Conservation (phyloP, 768 basidiomycete species). For the Naganishia onofrii region DNA sequence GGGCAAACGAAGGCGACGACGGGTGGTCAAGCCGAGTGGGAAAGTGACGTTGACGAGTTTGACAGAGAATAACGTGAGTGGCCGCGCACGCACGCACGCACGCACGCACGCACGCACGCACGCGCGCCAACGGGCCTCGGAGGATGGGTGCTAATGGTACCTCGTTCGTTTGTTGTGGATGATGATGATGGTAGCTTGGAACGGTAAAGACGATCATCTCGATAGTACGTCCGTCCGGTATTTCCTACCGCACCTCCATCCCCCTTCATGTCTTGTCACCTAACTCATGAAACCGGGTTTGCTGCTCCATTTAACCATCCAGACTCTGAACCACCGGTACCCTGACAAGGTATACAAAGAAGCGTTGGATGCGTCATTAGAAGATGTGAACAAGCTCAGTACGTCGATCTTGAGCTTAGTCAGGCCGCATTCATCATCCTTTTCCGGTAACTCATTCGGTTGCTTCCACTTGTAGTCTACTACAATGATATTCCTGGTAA, state of each 20-base stretch:
- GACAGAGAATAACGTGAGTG: slow-evolving; percentile 50
- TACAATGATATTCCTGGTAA: slow-evolving; percentile 48
- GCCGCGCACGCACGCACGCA: too few species aligned
- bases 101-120: too few species aligned
- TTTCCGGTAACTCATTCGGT: neutral
- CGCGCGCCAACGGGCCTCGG: too few species aligned
- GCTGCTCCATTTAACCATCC: too few species aligned
- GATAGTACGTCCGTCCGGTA: slow-evolving; percentile 36
- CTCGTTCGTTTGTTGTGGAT: too few species aligned
- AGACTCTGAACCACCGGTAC: slow-evolving; percentile 32
- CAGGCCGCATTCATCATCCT: too few species aligned
- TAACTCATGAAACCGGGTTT: neutral
- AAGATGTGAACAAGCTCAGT: slow-evolving; percentile 51
- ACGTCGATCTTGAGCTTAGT: slow-evolving; percentile 2
- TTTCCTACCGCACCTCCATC: too few species aligned
- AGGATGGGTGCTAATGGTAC: too few species aligned
- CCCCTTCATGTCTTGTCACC: too few species aligned
- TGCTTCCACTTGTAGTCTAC: slow-evolving; percentile 38
- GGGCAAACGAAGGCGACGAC: slow-evolving; percentile 30
- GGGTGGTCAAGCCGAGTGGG: slow-evolving; percentile 39
- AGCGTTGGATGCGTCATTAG: slow-evolving; percentile 41
- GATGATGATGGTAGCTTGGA: slow-evolving; percentile 35
- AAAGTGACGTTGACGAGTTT: slow-evolving; percentile 50
- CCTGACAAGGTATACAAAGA: slow-evolving; percentile 51
- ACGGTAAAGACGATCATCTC: slow-evolving; percentile 47